These are phyloP conservation scores for Chaetoscypha palmicola DNA, from an alignment of 2,329 filamentous ascomycete species.

Conservation along the genomic window DNA sequence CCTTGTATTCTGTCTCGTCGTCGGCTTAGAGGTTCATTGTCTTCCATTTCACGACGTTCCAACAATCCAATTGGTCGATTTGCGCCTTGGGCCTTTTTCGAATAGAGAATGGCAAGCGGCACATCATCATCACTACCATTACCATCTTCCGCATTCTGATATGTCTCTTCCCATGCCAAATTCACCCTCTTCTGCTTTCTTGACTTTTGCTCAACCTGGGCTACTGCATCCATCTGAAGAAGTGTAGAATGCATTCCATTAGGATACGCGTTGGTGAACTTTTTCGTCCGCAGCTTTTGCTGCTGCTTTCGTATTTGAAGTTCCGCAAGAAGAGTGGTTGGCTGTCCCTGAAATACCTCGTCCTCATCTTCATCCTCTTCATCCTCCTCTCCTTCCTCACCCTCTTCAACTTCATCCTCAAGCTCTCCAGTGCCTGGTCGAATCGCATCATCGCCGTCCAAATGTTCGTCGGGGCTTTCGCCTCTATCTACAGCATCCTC, in stretches of 20 bases:
- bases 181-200: constrained; percentile 71
- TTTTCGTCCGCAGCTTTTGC: constrained; percentile 71
- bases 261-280: constrained; percentile 53
- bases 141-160: constrained; percentile 39
- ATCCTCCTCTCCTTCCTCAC: constrained; percentile 37
- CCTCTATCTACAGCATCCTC: constrained; percentile 22
- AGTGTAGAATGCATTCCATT: constrained; percentile 87
- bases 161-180: constrained; percentile 79
- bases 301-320: constrained; percentile 86
- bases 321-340: constrained; percentile 88
- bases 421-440: constrained; percentile 11
- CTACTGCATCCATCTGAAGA: constrained; percentile 82
- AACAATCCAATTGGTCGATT: constrained; percentile 66
- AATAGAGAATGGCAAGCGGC: constrained; percentile 74
- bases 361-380: constrained; percentile 38
- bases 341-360: constrained; percentile 58
- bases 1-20: constrained; percentile 29
- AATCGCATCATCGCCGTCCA: constrained; percentile 14
- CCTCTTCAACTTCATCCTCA: constrained; percentile 11
- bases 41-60: constrained; percentile 78
- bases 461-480: constrained; percentile 16
- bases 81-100: constrained; percentile 44
- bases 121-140: constrained; percentile 73
- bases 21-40: constrained; percentile 64
- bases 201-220: constrained; percentile 71